Conservation (phyloP, 108 stramenopile genomes). For the Licmophora abbreviata region DNA sequence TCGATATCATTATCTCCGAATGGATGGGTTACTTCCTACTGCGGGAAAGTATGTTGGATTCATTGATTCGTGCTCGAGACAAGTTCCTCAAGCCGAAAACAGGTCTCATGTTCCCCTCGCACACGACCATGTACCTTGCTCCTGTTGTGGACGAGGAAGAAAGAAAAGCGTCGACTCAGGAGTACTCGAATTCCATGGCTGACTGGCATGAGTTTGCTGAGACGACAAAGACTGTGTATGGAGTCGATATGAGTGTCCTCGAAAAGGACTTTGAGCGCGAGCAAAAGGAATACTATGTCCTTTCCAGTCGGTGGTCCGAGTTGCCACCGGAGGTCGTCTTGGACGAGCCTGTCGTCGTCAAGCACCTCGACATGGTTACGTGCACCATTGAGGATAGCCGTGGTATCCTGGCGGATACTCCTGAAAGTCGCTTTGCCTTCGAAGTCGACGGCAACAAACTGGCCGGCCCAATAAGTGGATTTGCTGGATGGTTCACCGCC, state of each 20-base stretch:
- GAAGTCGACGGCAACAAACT: slow-evolving; percentile 42
- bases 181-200: slow-evolving; percentile 79
- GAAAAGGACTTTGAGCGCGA: slow-evolving; percentile 86
- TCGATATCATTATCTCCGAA: slow-evolving; percentile 96
- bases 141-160: slow-evolving; percentile 92
- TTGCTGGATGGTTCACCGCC: slow-evolving; percentile 96
- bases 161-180: slow-evolving; percentile 55
- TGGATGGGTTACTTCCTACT: slow-evolving; percentile 99
- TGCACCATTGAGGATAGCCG: slow-evolving; percentile 89
- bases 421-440: slow-evolving; percentile 61
- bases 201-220: slow-evolving; percentile 89
- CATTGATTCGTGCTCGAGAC: slow-evolving; percentile 88
- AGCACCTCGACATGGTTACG: slow-evolving; percentile 84
- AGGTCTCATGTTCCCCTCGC: slow-evolving; percentile 94
- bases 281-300: slow-evolving; percentile 91
- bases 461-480: slow-evolving; percentile 74
- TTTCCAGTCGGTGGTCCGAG: slow-evolving; percentile 90
- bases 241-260: slow-evolving; percentile 85
- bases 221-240: slow-evolving; percentile 80
- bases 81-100: slow-evolving; percentile 80
- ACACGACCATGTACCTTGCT: slow-evolving; percentile 90
- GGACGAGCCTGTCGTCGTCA: slow-evolving; percentile 72
- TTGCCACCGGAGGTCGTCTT: slow-evolving; percentile 69
- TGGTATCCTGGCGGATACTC: slow-evolving; percentile 55
- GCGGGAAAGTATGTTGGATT: slow-evolving; percentile 96